Evolutionary conservation across 2,329 filamentous ascomycete genomes (phyloP), one percentile per base, ranked within the genome.

Genomic region (Colletotrichum sp.): DNA sequence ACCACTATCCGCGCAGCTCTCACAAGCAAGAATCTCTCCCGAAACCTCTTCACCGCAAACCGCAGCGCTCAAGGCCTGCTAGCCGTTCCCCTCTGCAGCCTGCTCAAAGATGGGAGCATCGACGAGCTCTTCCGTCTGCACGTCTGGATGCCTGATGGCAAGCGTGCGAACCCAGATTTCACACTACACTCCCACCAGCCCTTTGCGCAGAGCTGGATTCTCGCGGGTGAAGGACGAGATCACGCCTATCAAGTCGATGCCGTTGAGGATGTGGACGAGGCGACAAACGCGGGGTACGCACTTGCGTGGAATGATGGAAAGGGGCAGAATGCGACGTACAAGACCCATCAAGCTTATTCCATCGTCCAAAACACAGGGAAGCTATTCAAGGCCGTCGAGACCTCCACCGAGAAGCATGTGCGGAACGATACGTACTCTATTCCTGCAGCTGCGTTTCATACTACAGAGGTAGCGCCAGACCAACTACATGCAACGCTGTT

Each of bases 71-170:
- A 85, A 66, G 85, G 85, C 12, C 84, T 85, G 39, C 75, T 84
- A 2, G 77, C 81, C 13, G 78, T 86, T 4, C 80, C 83, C 1
- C 79, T 86, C 4, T 86, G 84, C 78, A 84, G 82, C 72, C 70
- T 84, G 5, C 72, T 82, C 7, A 76, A 80, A 18, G 78, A 84
- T 34, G 82, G 81, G 2, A 78, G 74, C 32, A 85, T 86, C 64
- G 81, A 83, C 30, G 81, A 85, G 64, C 81, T 85, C 1, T 81
- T 82, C 68, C 81, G 84, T 10, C 79, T 86, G 3, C 84, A 86
- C 71, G 80, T 86, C 8, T 83, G 82, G 82, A 69, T 84, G 52
- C 82, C 83, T 2, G 82, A 84, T 67, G 80, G 80, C 2, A 55
- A 81, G 28, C 80, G 82, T 26, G 82, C 81, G 4, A 81, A 80